A percentile compares a stretch with the other conserved stretches of the same genome.
phyloP scores from a whole-genome alignment of 257 asterid species.

The Nicotiana paniculata region DNA sequence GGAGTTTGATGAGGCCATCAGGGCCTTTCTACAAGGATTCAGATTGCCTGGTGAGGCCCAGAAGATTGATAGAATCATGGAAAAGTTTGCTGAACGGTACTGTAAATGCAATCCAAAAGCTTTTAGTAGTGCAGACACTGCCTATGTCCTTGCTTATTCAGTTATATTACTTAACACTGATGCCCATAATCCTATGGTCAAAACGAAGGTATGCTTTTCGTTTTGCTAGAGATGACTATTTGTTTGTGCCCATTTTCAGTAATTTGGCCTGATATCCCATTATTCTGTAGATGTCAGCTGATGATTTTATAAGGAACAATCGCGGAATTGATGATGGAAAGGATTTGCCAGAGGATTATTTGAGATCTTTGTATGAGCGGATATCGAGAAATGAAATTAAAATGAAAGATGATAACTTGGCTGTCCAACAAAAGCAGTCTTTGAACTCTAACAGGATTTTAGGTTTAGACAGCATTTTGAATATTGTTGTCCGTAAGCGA shows the following conservation, averaged over 20 bases:
- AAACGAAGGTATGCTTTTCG: constrained; percentile 68
- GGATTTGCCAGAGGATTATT: constrained; percentile 88
- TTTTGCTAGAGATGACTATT: background rate
- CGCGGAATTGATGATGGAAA: constrained; percentile 99
- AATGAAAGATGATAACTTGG: constrained; percentile 90
- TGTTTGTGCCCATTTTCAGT: background rate
- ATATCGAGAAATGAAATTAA: constrained; percentile 92
- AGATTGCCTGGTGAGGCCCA: constrained; percentile 99
- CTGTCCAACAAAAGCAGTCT: constrained; percentile 87
- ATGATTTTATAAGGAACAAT: constrained; percentile 89
- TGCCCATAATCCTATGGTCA: constrained; percentile 97
- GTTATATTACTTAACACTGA: constrained; percentile 96
- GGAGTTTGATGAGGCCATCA: constrained; percentile 96
- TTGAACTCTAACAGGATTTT: constrained; percentile 66
- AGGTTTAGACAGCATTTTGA: constrained; percentile 83
- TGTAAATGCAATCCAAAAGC: constrained; percentile 89
- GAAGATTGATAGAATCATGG: constrained; percentile 98
- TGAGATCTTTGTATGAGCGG: constrained; percentile 86
- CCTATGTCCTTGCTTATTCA: constrained; percentile 96
- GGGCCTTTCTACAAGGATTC: constrained; percentile 83
- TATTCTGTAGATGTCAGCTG: constrained; percentile 79
- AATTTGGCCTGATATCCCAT: background rate
- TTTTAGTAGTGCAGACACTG: constrained; percentile 96
- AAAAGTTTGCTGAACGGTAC: constrained; percentile 91
- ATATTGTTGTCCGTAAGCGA: constrained; percentile 83